Base-by-base conservation (phyloP, 768 basidiomycete species). In the Hygrophorus russula region DNA sequence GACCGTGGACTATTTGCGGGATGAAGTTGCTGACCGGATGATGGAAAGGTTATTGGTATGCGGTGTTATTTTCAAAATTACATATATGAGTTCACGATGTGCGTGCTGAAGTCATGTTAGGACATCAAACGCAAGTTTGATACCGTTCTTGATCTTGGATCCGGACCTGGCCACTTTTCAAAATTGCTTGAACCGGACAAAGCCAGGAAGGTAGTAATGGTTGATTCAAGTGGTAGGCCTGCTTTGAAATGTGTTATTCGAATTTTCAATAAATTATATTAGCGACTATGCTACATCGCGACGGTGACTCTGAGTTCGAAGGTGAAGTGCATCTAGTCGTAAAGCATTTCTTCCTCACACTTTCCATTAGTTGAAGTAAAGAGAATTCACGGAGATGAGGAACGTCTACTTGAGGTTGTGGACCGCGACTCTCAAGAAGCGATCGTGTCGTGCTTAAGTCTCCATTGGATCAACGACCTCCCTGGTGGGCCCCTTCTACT, bases 381-480 rank as follows among this genome's bases (percentile, higher is more conserved):
- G 50, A 75, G 94, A 29, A 69, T 84, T 46, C 78, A 82, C 48
- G 80, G 73, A 35, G 90, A 96, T 48, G 92, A 97, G 57, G 92
- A 97, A 58, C 67, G 73, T 27, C 62, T 97, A 1, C 69, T 93
- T 2, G 63, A 75, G 34, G 59, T 68, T 14, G 65, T 97, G 9
- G 67, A 71, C 4, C 77, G 68, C 2, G 73, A 83, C 47, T 87
- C 89, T 11, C 84, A 93, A 56, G 94, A 98, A 55, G 90, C 87
- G 13, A 76, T 97, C 36, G 80, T 96, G 18, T 93, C 90, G 10
- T 93, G 89, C 57, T 71, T 96, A 3, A 83, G 81, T 52, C 69
- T 98, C 34, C 96, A 99, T 49, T 99, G 96, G 96, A 78, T 96
- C 10, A 98, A 98, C 53, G 96, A 99, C 63, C 73, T 99, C 5